Base-by-base conservation (phyloP, 2,329 filamentous ascomycete species). In the Fusarium clavum region DNA sequence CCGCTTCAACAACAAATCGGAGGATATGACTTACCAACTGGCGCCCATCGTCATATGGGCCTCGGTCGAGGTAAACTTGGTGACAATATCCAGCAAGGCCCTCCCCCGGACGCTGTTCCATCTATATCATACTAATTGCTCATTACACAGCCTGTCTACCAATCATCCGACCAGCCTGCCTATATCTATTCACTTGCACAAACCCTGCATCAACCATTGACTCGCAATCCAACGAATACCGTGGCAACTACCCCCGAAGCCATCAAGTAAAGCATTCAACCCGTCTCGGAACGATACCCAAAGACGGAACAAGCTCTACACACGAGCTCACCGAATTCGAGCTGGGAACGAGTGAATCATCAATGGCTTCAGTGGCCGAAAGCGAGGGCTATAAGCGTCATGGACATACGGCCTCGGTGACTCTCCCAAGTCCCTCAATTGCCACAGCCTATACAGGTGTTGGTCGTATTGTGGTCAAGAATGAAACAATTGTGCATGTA, bases 21-120 rank as follows among this genome's bases (percentile, higher is more conserved):
- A 20, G 6, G 73, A 75, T 20, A 51, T 75, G 49, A 67, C 73
- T 11, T 75, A 63, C 51, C 65, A 72, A 22, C 18, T 75, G 6
- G 49, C 57, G 5, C 46, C 60, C 1, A 63, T 75, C 10, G 59
- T 75, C 2, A 61, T 71, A 22, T 75, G 73, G 73, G 73, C 73
- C 1, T 69, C 70, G 2, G 70, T 73, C 0, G 73, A 75, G 29
- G 73, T 73, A 2, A 73, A 75, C 18, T 30, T 75, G 3, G 67
- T 75, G 4, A 74, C 66, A 2, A 49, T 75, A 18, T 75, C 73
- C 2, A 57, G 73, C 73, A 30, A 7, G 61, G 14, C 9, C 8
- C 11, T n/a, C 9, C 4, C 8, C 12, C 4, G 1, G 8, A 2
- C 6, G 6, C 20, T 7, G 8, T 4, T 6, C 2, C 8, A 20